phyloP scores from a whole-genome alignment of 306 rosid species.

The Trifolium subterraneum region DNA sequence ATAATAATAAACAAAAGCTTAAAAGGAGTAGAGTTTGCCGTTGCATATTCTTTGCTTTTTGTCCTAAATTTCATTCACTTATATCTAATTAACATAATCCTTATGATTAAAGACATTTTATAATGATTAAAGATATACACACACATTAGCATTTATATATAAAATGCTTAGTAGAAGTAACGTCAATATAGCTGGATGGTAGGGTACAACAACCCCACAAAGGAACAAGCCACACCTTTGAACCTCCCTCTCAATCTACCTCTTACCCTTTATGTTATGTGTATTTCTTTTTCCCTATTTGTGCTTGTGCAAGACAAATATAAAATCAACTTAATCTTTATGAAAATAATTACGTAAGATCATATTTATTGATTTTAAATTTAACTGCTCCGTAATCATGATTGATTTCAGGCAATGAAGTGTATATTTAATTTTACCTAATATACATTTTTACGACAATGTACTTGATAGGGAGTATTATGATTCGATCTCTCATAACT shows the following conservation, averaged over 20 bases:
- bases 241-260: conserved; percentile 50
- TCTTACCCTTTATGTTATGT: conserved; percentile 28
- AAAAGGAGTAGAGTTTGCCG: conserved; percentile 41
- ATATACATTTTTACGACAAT: too few relatives aligned
- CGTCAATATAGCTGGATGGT: conserved; percentile 97
- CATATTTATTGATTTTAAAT: conserved; percentile 16
- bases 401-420: too few relatives aligned
- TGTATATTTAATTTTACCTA: too few relatives aligned
- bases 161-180: conserved; percentile 61
- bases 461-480: too few relatives aligned
- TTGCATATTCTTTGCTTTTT: conserved; percentile 46
- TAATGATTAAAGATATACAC: not conserved
- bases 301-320: not conserved
- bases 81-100: not conserved
- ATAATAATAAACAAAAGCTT: conserved; percentile 44
- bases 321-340: conserved; percentile 4
- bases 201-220: conserved; percentile 78
- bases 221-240: conserved; percentile 55
- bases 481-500: too few relatives aligned
- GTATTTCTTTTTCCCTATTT: conserved; percentile 3
- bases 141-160: not conserved
- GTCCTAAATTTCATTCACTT: conserved; percentile 40
- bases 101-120: conserved; percentile 2
- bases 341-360: conserved; percentile 18
- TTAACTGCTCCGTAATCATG: not conserved